Percentiles rank a stretch among this genome's conserved stretches.
Conservation (phyloP, 352 stramenopile genomes). For the Phytophthora tubulina region DNA sequence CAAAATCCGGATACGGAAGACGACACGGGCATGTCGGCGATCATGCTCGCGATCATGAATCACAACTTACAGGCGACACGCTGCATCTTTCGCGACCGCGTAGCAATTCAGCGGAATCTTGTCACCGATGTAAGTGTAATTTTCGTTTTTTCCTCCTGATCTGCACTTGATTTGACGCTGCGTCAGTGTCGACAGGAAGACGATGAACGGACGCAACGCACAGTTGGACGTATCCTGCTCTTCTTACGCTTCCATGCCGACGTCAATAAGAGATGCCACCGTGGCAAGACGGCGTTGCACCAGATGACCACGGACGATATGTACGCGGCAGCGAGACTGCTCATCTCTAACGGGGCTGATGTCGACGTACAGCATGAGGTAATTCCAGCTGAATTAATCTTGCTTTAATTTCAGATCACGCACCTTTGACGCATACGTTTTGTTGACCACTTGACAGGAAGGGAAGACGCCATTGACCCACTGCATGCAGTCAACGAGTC, state of each 20-base stretch:
- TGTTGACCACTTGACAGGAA: too few species aligned
- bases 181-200: conserved; percentile 11
- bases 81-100: conserved; percentile 27
- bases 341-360: conserved; percentile 19
- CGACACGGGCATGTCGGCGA: conserved; percentile 32
- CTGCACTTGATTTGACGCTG: too few species aligned
- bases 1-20: conserved; percentile 28
- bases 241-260: too few species aligned
- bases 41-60: conserved; percentile 42
- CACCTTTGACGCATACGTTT: too few species aligned
- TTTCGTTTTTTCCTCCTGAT: too few species aligned
- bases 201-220: too few species aligned
- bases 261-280: too few species aligned
- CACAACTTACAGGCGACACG: conserved; percentile 37
- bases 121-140: conserved; percentile 29
- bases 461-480: too few species aligned
- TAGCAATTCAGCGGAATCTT: conserved; percentile 30
- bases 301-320: conserved; percentile 29
- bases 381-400: neutral
- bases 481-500: too few species aligned
- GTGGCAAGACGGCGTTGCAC: conserved; percentile 39
- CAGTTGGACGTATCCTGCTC: too few species aligned
- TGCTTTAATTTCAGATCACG: too few species aligned
- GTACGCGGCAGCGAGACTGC: conserved; percentile 32
- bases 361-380: conserved; percentile 34